Evolutionary conservation across 495 filamentous ascomycete genomes (phyloP), one percentile per base, ranked within the genome.

Genomic region (Stereocaulon alpinum): DNA sequence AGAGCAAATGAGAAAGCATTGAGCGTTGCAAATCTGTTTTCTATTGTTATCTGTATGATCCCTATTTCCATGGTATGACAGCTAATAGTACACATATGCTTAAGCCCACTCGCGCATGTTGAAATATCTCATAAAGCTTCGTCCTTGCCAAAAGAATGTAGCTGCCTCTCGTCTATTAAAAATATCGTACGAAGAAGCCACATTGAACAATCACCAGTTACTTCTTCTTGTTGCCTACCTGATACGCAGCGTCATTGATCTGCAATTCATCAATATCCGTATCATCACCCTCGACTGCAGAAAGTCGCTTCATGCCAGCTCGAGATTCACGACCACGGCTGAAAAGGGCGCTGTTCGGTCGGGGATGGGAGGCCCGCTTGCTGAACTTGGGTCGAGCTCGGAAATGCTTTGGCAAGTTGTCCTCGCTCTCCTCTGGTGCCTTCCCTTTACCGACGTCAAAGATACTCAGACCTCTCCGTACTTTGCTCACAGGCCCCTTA

Each of bases 231-330:
- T 24, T 58, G 7, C 61, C 55, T 17, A 61, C 61, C 14, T 60
- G 56, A 48, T 68, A 67, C 15, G 55, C 55, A 48, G 57, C 27
- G 22, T 59, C n/a, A 48, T 68, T 52, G 44, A 43, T 57, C 40
- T 71, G 67, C 47, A 71, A 62, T 45, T 71, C 69, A 49, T 72
- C 70, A 40, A 66, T 64, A 45, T 71, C 67, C 63, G 64, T 67
- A 34, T 63, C 57, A 22, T 54, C 58, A 24, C 53, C 34, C n/a
- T 61, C 61, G 11, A 45, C 27, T 20, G 50, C 49, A 4, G 22
- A 48, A 43, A 61, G 40, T 45, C 57, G 42, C 24, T 55, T 51
- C 32, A 56, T 56, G 10, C 42, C 55, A 17, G 60, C 40, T 32
- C 40, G 49, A 32, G 66, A 50, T 18, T 45, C 37, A 9, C 50